Percentiles rank a stretch among this genome's conserved stretches.
phyloP scores from a whole-genome alignment of 1,284 basidiomycete genomes.

The Uromyces viciae-fabae region DNA sequence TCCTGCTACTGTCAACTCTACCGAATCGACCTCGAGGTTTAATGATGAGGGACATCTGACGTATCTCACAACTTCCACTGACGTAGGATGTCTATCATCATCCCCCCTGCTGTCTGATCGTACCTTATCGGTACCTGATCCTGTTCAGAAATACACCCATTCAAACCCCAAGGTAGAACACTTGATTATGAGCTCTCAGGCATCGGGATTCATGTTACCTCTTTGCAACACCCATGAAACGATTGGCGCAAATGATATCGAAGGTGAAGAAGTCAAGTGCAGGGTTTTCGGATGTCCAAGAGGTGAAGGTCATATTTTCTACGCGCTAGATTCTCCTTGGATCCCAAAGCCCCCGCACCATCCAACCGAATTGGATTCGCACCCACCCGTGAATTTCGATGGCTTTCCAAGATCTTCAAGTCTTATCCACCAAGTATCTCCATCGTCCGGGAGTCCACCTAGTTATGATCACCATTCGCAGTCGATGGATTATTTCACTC shows the following conservation, averaged over 20 bases:
- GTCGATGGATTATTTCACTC: not conserved
- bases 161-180: not conserved
- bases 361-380: not conserved
- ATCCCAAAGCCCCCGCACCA: not conserved
- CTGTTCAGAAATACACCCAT: not conserved
- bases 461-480: not conserved
- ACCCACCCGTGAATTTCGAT: not conserved
- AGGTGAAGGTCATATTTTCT: not conserved
- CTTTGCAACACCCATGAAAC: not conserved
- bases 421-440: not conserved
- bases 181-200: conserved; percentile 1
- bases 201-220: not conserved
- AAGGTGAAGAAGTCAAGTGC: not conserved
- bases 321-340: conserved; percentile 3
- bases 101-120: conserved; percentile 12
- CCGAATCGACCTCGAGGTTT: not conserved
- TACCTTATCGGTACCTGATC: conserved; percentile 3
- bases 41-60: not conserved
- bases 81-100: conserved; percentile 16
- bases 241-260: not conserved
- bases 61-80: not conserved
- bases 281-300: not conserved
- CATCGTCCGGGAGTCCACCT: not conserved
- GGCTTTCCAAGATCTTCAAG: not conserved
- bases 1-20: not conserved